These are phyloP conservation scores for Phyllosticta capitalensis DNA, from an alignment of 2,329 filamentous ascomycete genomes.

Conservation along the genomic window DNA sequence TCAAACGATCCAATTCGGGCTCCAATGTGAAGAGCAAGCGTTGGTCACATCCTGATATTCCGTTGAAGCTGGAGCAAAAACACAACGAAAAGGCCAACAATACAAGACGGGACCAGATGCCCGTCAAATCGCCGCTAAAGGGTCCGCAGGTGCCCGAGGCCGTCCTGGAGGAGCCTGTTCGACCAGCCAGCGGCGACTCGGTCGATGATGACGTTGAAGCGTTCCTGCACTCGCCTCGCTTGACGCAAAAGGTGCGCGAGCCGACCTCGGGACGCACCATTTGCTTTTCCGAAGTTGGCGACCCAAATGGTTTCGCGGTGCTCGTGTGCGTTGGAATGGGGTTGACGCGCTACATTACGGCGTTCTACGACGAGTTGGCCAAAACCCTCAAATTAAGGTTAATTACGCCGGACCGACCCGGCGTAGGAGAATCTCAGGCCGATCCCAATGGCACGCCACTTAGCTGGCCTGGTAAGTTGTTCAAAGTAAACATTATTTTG, in stretches of 20 bases:
- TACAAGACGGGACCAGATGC: slow-evolving; percentile 10
- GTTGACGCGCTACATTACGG: slow-evolving; percentile 86
- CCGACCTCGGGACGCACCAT: slow-evolving; percentile 80
- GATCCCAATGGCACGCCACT: slow-evolving; percentile 80
- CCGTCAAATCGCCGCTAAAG: slow-evolving; percentile 23
- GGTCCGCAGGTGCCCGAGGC: slow-evolving; percentile 31
- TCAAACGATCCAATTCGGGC: slow-evolving; percentile 23
- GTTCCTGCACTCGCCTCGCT: slow-evolving; percentile 70
- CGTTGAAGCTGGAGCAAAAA: slow-evolving; percentile 27
- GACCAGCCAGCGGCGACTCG: slow-evolving; percentile 68
- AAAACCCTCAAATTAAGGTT: slow-evolving; percentile 77
- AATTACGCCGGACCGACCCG: slow-evolving; percentile 88
- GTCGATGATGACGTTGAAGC: slow-evolving; percentile 80
- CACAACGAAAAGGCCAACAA: slow-evolving; percentile 19
- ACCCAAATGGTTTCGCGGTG: slow-evolving; percentile 81
- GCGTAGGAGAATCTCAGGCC: slow-evolving; percentile 82
- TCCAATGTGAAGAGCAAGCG: slow-evolving; percentile 26
- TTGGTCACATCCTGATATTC: slow-evolving; percentile 32
- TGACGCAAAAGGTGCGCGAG: slow-evolving; percentile 82
- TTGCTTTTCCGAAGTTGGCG: slow-evolving; percentile 93
- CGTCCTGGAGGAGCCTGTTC: slow-evolving; percentile 52
- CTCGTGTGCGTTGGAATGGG: slow-evolving; percentile 99
- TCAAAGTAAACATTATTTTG: slow-evolving; percentile 19
- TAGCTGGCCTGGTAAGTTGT: slow-evolving; percentile 73
- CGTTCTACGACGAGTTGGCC: slow-evolving; percentile 94